These are phyloP conservation scores for Syzygium malaccense DNA, from an alignment of 441 rosid genomes.

Conservation along the genomic window DNA sequence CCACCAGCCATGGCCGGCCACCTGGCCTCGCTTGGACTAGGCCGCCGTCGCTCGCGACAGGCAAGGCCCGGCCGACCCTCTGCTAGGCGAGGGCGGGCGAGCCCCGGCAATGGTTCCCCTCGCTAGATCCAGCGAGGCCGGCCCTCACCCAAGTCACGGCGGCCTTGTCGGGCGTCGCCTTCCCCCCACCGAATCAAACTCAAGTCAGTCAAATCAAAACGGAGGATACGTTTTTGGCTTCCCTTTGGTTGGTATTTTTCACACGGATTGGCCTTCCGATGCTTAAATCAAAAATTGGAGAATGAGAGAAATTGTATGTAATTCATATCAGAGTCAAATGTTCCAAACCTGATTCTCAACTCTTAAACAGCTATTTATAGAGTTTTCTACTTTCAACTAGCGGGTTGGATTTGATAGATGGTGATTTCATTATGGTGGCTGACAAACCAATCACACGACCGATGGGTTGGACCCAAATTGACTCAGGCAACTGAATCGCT, in stretches of 20 bases:
- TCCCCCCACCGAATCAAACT: background rate
- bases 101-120: too few relatives aligned
- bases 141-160: too few relatives aligned
- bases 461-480: background rate
- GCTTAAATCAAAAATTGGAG: background rate
- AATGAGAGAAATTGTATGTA: background rate
- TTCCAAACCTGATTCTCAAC: background rate
- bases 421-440: too few relatives aligned
- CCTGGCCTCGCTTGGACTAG: too few relatives aligned
- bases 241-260: background rate
- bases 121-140: too few relatives aligned
- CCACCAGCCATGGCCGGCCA: too few relatives aligned
- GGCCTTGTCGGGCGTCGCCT: too few relatives aligned
- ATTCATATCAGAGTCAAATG: background rate
- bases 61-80: too few relatives aligned
- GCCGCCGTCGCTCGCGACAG: too few relatives aligned
- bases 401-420: background rate
- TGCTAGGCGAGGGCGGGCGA: too few relatives aligned
- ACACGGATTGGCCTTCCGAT: background rate
- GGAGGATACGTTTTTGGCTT: background rate
- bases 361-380: too few relatives aligned
- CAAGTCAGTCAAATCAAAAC: too few relatives aligned
- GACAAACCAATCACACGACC: rapidly evolving
- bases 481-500: background rate
- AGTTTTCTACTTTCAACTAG: background rate